Evolutionary conservation across 257 asterid genomes (phyloP).

Genomic region (Lavandula angustifolia): DNA sequence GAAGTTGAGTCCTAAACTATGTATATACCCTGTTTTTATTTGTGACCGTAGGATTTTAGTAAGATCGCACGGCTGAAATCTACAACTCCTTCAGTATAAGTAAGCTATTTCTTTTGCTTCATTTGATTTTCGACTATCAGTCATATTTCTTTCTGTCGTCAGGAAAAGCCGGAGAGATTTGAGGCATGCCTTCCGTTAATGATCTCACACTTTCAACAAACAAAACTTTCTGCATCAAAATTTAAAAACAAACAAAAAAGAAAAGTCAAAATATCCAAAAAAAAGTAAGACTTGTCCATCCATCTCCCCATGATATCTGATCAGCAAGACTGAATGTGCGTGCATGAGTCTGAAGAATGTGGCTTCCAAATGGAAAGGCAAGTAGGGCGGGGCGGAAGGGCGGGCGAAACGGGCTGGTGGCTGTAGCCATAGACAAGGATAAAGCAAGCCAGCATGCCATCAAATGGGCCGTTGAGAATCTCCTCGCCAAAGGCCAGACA

Average conservation of each 20-base stretch:
- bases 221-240: not conserved
- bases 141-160: constrained; percentile 7
- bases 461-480: constrained; percentile 72
- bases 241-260: too few species aligned
- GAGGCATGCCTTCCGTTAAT: constrained; percentile 36
- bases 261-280: too few species aligned
- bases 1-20: too few species aligned
- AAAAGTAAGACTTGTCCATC: too few species aligned
- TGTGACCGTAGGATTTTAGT: constrained; percentile 51
- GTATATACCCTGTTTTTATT: not conserved
- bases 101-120: too few species aligned
- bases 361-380: constrained; percentile 49
- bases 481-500: constrained; percentile 65
- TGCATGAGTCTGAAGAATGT: constrained; percentile 48
- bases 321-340: not conserved
- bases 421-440: constrained; percentile 80
- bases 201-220: constrained; percentile 6
- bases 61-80: too few species aligned
- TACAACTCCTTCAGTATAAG: too few species aligned
- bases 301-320: not conserved
- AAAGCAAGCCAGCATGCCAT: constrained; percentile 81
- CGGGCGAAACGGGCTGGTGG: constrained; percentile 68
- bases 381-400: constrained; percentile 34
- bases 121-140: constrained; percentile 11
- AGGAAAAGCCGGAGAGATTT: constrained; percentile 33